A percentile compares a stretch with the other conserved stretches of the same genome.
These are phyloP conservation scores for Phialocephala subalpina DNA, from an alignment of 2,329 filamentous ascomycete species.

Conservation along the genomic window DNA sequence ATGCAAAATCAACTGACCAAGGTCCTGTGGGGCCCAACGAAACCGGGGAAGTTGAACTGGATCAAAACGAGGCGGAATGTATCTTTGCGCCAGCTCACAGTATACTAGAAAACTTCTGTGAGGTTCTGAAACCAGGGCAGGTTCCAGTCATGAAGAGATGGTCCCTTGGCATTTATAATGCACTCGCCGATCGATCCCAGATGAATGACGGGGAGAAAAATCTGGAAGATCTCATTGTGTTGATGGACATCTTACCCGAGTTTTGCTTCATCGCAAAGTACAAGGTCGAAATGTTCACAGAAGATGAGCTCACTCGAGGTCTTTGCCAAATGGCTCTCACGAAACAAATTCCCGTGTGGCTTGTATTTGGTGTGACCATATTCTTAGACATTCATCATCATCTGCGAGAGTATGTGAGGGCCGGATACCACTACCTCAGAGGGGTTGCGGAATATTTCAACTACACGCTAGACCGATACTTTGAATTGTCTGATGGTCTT, in stretches of 20 bases:
- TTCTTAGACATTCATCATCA: slow-evolving; percentile 28
- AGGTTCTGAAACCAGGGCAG: too few species aligned
- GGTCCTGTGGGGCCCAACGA: too few species aligned
- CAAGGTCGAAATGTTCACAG: slow-evolving; percentile 6
- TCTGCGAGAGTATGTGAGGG: slow-evolving; percentile 1
- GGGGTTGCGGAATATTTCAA: not conserved
- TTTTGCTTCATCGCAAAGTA: slow-evolving; percentile 14
- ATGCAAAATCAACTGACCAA: too few species aligned
- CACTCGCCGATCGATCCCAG: too few species aligned
- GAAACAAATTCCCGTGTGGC: slow-evolving; percentile 26
- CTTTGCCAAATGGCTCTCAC: slow-evolving; percentile 16
- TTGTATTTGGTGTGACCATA: slow-evolving; percentile 25
- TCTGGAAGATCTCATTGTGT: not conserved
- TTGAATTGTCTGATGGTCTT: not conserved
- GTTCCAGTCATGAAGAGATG: too few species aligned
- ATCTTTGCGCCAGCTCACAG: too few species aligned
- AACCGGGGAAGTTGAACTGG: too few species aligned
- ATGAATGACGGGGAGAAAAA: too few species aligned
- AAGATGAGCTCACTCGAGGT: slow-evolving; percentile 25
- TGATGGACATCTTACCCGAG: slow-evolving; percentile 22
- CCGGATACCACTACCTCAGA: slow-evolving; percentile 3
- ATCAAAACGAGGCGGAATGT: too few species aligned
- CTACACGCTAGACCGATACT: not conserved
- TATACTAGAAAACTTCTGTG: too few species aligned
- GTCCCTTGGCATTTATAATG: too few species aligned